Conservation (phyloP, 2,329 filamentous ascomycete genomes). For the Penicillium aurantiogriseum region DNA sequence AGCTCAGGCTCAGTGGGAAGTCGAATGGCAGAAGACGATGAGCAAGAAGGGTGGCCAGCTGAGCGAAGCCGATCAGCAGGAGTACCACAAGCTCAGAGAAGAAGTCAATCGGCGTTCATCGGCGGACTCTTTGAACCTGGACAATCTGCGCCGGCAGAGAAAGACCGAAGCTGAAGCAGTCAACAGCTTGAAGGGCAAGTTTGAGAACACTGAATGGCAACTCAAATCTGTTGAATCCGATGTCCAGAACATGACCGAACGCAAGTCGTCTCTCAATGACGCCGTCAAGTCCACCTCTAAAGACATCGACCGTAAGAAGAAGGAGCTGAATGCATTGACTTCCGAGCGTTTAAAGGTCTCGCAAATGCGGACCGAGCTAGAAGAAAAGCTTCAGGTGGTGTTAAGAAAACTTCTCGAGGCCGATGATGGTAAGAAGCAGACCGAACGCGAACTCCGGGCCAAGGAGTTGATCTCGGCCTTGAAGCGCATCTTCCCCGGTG, state of each 20-base stretch:
- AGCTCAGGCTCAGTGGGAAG: conserved; percentile 83
- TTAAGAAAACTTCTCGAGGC: conserved; percentile 79
- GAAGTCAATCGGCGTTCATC: conserved; percentile 83
- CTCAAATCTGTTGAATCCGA: conserved; percentile 73
- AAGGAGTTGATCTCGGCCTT: conserved; percentile 82
- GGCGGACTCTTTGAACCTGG: conserved; percentile 75
- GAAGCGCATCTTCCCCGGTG: conserved; percentile 87
- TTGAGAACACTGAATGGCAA: conserved; percentile 73
- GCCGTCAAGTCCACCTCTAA: conserved; percentile 66
- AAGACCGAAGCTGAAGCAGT: conserved; percentile 91
- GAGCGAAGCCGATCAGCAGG: conserved; percentile 79
- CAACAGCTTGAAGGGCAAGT: conserved; percentile 82
- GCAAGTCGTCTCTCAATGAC: conserved; percentile 62
- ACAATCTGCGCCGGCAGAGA: conserved; percentile 81
- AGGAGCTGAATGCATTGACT: conserved; percentile 79
- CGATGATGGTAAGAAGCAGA: conserved; percentile 80
- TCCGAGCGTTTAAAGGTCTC: conserved; percentile 80
- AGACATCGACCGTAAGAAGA: conserved; percentile 86
- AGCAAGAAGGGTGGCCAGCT: conserved; percentile 84
- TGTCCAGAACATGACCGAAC: conserved; percentile 65
- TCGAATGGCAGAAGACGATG: conserved; percentile 78
- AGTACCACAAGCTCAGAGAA: conserved; percentile 80
- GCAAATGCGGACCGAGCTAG: conserved; percentile 80
- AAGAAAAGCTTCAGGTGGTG: conserved; percentile 85
- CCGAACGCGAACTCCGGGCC: conserved; percentile 72